Evolutionary conservation across 1,139 yeast genomes (phyloP).

Genomic region (Pichia sp.): DNA sequence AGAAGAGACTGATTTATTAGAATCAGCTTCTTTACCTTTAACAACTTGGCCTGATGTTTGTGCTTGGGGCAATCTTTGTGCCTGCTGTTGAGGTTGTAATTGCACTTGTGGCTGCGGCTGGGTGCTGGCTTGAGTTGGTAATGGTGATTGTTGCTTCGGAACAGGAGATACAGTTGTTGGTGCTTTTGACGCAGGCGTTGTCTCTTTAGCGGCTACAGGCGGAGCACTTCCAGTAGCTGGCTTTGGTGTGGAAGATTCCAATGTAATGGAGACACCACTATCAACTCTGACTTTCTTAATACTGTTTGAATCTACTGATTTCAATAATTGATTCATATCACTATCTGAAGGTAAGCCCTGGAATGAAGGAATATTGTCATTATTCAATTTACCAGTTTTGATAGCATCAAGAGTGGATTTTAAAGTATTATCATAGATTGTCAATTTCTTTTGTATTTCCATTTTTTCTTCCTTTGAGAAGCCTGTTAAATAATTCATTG

Average conservation of each 20-base stretch:
- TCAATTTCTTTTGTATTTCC: slow-evolving; percentile 20
- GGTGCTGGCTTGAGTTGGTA: no score
- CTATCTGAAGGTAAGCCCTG: slow-evolving; percentile 8
- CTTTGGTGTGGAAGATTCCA: slow-evolving; percentile 4
- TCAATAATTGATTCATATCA: slow-evolving; percentile 10
- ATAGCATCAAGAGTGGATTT: slow-evolving; percentile 31
- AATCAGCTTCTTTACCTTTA: no score
- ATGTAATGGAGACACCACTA: slow-evolving; percentile 7
- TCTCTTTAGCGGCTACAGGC: no score
- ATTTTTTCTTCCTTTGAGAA: slow-evolving; percentile 12
- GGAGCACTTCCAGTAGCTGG: background rate
- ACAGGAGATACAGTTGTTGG: no score
- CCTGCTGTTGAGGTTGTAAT: background rate
- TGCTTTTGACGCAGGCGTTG: no score
- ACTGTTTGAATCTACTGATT: slow-evolving; percentile 8
- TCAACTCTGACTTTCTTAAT: slow-evolving; percentile 11
- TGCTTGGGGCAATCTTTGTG: background rate
- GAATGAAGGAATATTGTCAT: slow-evolving; percentile 13
- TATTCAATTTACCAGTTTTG: slow-evolving; percentile 30
- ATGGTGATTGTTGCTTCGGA: no score
- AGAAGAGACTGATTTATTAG: slow-evolving; percentile 3
- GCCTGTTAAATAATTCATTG: slow-evolving; percentile 1
- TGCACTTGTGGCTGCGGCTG: background rate
- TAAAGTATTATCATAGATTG: slow-evolving; percentile 29
- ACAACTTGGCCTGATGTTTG: background rate